Percentiles rank a stretch among this genome's conserved stretches.
Conservation (phyloP, 352 stramenopile genomes). For the Phytophthora ohioensis region DNA sequence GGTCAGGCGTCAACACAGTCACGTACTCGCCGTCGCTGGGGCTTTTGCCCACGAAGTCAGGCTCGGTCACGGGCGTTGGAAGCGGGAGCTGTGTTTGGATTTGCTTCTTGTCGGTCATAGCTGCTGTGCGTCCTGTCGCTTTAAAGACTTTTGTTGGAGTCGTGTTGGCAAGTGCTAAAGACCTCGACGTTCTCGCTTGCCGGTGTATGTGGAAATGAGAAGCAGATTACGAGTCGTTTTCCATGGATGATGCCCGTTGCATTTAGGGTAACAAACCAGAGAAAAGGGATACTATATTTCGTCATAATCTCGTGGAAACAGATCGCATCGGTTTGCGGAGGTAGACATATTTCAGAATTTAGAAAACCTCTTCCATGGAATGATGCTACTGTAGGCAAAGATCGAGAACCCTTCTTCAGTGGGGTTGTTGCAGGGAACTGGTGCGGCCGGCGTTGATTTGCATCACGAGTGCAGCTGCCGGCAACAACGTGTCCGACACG, state of each 20-base stretch:
- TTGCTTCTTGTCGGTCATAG: constrained; percentile 42
- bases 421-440: not conserved
- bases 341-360: not conserved
- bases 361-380: constrained; percentile 2
- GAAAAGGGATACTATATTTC: constrained; percentile 13
- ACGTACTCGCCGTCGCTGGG: constrained; percentile 46
- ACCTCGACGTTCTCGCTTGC: not conserved
- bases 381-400: constrained; percentile 20
- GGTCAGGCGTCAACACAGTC: constrained; percentile 47
- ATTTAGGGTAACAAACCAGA: constrained; percentile 1
- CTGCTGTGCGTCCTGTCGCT: constrained; percentile 5
- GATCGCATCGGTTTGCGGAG: not conserved
- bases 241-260: constrained; percentile 23
- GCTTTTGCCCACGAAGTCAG: constrained; percentile 33
- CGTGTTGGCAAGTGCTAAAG: not conserved
- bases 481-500: constrained; percentile 6
- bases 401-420: constrained; percentile 36
- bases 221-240: constrained; percentile 25
- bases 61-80: constrained; percentile 24
- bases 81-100: constrained; percentile 29
- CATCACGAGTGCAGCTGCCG: constrained; percentile 21
- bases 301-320: constrained; percentile 19
- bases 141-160: constrained; percentile 1
- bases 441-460: constrained; percentile 16
- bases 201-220: constrained; percentile 24